Base-by-base conservation (phyloP, 805 yeast genomes). In the Kazachstania viticola region DNA sequence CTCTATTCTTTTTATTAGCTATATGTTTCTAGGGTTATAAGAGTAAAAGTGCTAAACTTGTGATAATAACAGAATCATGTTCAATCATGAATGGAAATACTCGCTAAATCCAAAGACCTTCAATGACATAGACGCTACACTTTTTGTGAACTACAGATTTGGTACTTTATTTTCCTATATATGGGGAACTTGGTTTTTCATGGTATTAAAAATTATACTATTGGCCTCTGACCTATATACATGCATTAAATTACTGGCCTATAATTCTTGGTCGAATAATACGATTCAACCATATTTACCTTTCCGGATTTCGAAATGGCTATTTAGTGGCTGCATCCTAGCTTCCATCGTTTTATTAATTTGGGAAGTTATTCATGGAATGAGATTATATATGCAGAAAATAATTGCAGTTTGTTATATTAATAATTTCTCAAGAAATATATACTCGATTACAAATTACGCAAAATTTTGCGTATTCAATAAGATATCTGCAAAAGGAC, bases 191-290 rank as follows among this genome's bases (percentile, higher is more conserved):
- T 44, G 53, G 49, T 38, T 47, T 5, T 46, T 54, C 56, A 42
- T 70, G 14, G 41, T 69, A 14, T 51, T 81, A 30, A 62, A 73
- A 27, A 49, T 72, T 13, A 65, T 74, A 2, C 60, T 76, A 35
- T 69, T 71, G 31, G 81, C 64, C 1, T 68, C 80, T 3, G 95
- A 83, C 58, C 64, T 82, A 15, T 83, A 80, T 58, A 82, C 94
- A 0, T 73, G 88, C 51, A 57, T 83, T 36, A 73, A 70, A 44
- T 67, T 83, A 25, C 61, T 83, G 42, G 88, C 79, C 1, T 74
- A 75, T 53, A 69, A 78, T 46, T 61, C 69, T 32, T 79, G 88
- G 87, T 65, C 76, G 5, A 62, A 71, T 4, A 53, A 62, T 25
- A 65, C 68, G 31, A 54, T 65, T 25, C 46, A 60, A 33, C 75